These are phyloP conservation scores for Pseudogymnoascus sp. DNA, from an alignment of 2,329 filamentous ascomycete species.

Conservation along the genomic window DNA sequence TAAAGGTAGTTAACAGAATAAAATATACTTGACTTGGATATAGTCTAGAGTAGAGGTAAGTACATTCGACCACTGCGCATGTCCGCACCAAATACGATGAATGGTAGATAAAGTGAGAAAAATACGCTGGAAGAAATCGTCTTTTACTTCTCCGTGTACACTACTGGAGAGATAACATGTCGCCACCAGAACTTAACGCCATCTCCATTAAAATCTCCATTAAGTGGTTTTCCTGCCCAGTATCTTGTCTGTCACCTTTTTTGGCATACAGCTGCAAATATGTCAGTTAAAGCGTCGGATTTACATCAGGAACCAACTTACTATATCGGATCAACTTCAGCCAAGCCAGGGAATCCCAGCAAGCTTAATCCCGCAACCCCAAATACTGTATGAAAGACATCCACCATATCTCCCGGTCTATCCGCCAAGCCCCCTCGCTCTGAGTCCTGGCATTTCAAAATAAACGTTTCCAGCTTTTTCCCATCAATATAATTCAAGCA, in stretches of 20 bases:
- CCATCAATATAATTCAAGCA: constrained; percentile 90
- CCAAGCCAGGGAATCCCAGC: constrained; percentile 66
- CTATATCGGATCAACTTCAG: constrained; percentile 84
- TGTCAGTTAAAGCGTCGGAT: constrained; percentile 15
- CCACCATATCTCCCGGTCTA: constrained; percentile 86
- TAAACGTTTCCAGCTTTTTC: constrained; percentile 70
- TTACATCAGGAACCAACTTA: constrained; percentile 34
- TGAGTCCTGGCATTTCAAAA: constrained; percentile 79
- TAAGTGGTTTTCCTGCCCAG: constrained; percentile 34
- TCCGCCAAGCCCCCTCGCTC: constrained; percentile 83
- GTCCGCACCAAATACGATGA: background rate
- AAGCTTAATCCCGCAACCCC: constrained; percentile 83
- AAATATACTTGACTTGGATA: background rate
- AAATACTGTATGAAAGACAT: constrained; percentile 94
- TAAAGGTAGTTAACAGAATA: background rate
- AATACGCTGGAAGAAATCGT: background rate
- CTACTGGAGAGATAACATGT: constrained; percentile 3
- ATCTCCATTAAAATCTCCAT: background rate
- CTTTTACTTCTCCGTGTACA: constrained; percentile 5
- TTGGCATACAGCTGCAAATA: constrained; percentile 59
- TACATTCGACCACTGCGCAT: background rate
- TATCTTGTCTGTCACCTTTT: constrained; percentile 54
- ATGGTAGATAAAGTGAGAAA: background rate
- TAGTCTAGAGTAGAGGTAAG: too few relatives aligned
- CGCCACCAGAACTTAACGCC: background rate